Conservation (phyloP, 306 rosid species). For the Vachellia collinsii region DNA sequence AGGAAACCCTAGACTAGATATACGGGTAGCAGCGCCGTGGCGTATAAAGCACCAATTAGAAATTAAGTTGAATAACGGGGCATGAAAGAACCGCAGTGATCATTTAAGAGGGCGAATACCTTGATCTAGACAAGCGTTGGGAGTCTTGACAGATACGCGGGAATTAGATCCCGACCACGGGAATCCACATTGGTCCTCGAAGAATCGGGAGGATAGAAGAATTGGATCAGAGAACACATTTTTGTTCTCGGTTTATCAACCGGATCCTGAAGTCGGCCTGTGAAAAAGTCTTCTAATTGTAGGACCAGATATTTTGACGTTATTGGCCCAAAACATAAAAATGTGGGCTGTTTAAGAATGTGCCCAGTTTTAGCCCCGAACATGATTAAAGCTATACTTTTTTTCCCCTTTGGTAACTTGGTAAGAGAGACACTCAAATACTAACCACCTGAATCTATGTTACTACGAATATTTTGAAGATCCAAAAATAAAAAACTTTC, state of each 20-base stretch:
- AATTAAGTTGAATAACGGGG: slow-evolving; percentile 11
- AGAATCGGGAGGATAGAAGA: too few relatives aligned
- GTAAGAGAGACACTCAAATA: too few relatives aligned
- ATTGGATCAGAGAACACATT: too few relatives aligned
- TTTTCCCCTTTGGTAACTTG: too few relatives aligned
- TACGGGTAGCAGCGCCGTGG: not conserved
- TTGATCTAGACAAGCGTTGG: not conserved
- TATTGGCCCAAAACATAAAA: not conserved
- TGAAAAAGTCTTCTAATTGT: not conserved
- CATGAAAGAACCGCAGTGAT: not conserved
- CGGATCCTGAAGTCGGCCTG: not conserved
- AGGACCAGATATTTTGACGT: not conserved
- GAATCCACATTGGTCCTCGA: slow-evolving; percentile 5
- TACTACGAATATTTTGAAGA: too few relatives aligned
- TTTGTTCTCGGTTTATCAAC: not conserved
- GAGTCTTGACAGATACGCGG: not conserved
- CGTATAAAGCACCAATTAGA: not conserved
- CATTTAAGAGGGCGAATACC: slow-evolving; percentile 27
- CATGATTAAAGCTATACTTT: too few relatives aligned
- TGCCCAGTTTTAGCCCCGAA: not conserved
- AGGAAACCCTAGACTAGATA: slow-evolving; percentile 36
- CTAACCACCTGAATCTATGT: too few relatives aligned
- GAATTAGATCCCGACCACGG: slow-evolving; percentile 2
- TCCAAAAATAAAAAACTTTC: too few relatives aligned
- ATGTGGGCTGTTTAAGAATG: not conserved